Conservation (phyloP, 2,329 filamentous ascomycete genomes). For the Didymosphaeria variabile region DNA sequence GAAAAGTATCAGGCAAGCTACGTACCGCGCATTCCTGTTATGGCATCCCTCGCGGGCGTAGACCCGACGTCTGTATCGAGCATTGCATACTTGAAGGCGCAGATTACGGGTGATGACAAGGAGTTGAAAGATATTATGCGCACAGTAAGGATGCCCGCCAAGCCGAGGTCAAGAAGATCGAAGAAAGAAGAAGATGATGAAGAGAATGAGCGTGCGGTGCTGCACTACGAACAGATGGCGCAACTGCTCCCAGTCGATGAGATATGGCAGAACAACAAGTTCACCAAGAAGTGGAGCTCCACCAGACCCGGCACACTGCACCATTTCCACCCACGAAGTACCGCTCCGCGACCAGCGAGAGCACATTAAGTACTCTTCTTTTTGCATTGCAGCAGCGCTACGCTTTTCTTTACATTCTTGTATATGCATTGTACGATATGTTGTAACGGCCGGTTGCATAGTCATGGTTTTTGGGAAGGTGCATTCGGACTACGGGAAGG, state of each 20-base stretch:
- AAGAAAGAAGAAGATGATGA: slow-evolving; percentile 19
- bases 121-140: slow-evolving; percentile 79
- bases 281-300: slow-evolving; percentile 27
- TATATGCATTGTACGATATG: slow-evolving; percentile 6
- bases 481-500: background rate
- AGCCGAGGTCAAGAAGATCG: slow-evolving; percentile 13
- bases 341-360: slow-evolving; percentile 9
- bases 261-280: slow-evolving; percentile 28
- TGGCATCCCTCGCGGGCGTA: slow-evolving; percentile 69
- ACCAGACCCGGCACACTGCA: slow-evolving; percentile 16
- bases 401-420: background rate
- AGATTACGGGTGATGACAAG: slow-evolving; percentile 77
- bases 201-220: slow-evolving; percentile 22
- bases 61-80: slow-evolving; percentile 49
- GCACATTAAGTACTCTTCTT: background rate
- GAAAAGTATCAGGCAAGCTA: slow-evolving; percentile 76
- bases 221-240: slow-evolving; percentile 41
- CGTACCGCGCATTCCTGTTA: slow-evolving; percentile 76
- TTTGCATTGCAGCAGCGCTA: background rate
- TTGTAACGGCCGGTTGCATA: slow-evolving; percentile 11
- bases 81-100: slow-evolving; percentile 78
- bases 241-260: slow-evolving; percentile 37
- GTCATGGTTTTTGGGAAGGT: slow-evolving; percentile 4
- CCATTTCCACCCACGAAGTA: slow-evolving; percentile 18
- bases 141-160: slow-evolving; percentile 46